Evolutionary conservation across 1,284 basidiomycete genomes (phyloP).

Genomic region (Naganishia sp.): DNA sequence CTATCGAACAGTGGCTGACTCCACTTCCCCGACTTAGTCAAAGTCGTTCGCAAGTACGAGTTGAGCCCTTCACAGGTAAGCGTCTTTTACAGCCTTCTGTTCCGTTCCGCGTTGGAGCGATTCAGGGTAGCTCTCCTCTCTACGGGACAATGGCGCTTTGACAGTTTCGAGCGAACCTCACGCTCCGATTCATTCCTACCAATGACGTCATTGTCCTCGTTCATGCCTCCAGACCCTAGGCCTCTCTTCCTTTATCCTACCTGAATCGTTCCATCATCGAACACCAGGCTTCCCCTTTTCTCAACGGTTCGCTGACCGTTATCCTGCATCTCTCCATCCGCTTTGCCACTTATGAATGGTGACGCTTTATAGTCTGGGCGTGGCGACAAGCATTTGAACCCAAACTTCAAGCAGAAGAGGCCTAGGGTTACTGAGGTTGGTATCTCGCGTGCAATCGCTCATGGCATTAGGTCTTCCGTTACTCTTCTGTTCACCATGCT

Average conservation of each 20-base stretch:
- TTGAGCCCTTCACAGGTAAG: constrained; percentile 93
- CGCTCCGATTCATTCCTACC: background rate
- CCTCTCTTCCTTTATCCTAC: constrained; percentile 19
- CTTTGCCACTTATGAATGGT: background rate
- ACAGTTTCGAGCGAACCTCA: constrained; percentile 39
- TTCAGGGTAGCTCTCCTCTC: constrained; percentile 42
- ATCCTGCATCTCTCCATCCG: constrained; percentile 18
- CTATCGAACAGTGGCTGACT: constrained; percentile 3
- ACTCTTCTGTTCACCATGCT: background rate
- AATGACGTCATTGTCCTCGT: constrained; percentile 4
- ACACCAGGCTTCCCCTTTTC: constrained; percentile 28
- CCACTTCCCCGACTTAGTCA: constrained; percentile 61
- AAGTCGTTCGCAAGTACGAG: constrained; percentile 96
- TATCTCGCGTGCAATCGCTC: constrained; percentile 29
- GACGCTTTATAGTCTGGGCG: constrained; percentile 40
- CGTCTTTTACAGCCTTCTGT: constrained; percentile 37
- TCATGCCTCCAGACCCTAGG: constrained; percentile 31
- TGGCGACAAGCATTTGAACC: constrained; percentile 87
- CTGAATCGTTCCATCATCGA: constrained; percentile 29
- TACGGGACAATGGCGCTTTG: constrained; percentile 46
- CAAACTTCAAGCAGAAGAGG: constrained; percentile 80
- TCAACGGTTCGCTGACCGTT: constrained; percentile 25
- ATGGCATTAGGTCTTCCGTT: background rate
- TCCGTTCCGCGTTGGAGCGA: constrained; percentile 33
- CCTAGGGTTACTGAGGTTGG: constrained; percentile 92